phyloP scores from a whole-genome alignment of 306 rosid genomes.

The Dryas alaskensis region DNA sequence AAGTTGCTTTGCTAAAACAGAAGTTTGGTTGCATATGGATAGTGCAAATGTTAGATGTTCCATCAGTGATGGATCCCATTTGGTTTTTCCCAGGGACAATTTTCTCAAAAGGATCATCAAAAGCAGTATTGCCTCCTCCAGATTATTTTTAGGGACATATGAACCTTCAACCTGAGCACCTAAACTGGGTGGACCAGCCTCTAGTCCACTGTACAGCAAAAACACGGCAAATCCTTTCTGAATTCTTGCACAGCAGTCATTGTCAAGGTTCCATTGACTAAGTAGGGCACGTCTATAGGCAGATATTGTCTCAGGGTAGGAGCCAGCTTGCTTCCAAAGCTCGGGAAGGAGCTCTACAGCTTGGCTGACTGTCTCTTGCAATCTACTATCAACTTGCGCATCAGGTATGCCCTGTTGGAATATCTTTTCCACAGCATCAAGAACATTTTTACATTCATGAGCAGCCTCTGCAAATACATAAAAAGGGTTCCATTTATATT shows the following conservation, averaged over 20 bases:
- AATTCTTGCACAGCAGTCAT: slow-evolving; percentile 77
- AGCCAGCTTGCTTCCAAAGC: slow-evolving; percentile 74
- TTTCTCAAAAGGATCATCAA: slow-evolving; percentile 76
- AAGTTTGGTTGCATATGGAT: slow-evolving; percentile 79
- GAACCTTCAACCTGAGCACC: slow-evolving; percentile 77
- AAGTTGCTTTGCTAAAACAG: slow-evolving; percentile 64
- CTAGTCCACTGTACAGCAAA: slow-evolving; percentile 84
- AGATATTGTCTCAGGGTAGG: slow-evolving; percentile 59
- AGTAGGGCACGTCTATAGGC: slow-evolving; percentile 88
- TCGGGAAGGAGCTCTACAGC: slow-evolving; percentile 98
- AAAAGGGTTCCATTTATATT: slow-evolving; percentile 30
- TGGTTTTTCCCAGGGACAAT: slow-evolving; percentile 54
- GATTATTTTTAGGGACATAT: slow-evolving; percentile 81
- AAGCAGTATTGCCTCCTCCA: slow-evolving; percentile 91
- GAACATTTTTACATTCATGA: slow-evolving; percentile 68
- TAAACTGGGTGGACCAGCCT: slow-evolving; percentile 85
- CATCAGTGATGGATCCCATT: slow-evolving; percentile 91
- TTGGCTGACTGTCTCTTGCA: slow-evolving; percentile 80
- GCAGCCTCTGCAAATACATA: slow-evolving; percentile 76
- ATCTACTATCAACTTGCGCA: slow-evolving; percentile 72
- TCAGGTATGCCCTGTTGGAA: slow-evolving; percentile 68
- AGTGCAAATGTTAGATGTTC: slow-evolving; percentile 90
- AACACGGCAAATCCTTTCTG: slow-evolving; percentile 73
- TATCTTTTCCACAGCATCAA: slow-evolving; percentile 87
- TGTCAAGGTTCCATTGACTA: slow-evolving; percentile 88